Evolutionary conservation across 108 stramenopile genomes (phyloP).

Genomic region (Aureococcus anophagefferens): DNA sequence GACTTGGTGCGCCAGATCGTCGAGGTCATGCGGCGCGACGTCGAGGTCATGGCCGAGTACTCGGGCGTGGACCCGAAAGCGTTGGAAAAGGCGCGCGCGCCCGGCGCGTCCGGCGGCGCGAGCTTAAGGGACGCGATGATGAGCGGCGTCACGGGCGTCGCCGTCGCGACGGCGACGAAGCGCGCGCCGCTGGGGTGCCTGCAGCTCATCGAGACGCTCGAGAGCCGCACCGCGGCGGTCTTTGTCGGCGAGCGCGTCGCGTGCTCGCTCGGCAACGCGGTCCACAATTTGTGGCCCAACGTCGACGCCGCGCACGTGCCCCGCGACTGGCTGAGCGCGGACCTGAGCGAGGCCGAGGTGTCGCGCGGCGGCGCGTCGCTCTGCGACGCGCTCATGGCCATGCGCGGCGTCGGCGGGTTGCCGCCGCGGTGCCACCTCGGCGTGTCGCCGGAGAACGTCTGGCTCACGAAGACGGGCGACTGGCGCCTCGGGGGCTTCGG

Average conservation of each 20-base stretch:
- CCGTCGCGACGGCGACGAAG: not conserved
- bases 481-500: conserved; percentile 27
- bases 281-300: conserved; percentile 6
- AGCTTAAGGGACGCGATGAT: not conserved
- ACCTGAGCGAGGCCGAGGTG: not conserved
- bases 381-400: conserved; percentile 20
- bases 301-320: conserved; percentile 1
- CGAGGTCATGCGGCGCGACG: not conserved
- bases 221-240: conserved; percentile 8
- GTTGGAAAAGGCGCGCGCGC: not conserved
- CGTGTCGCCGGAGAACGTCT: conserved; percentile 26
- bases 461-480: conserved; percentile 23
- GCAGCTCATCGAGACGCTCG: conserved; percentile 25
- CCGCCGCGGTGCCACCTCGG: conserved; percentile 8
- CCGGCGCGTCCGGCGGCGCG: not conserved
- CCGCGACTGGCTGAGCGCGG: not conserved
- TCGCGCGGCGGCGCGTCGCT: conserved; percentile 20
- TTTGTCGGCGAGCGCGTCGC: conserved; percentile 24
- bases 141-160: not conserved
- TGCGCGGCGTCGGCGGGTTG: conserved; percentile 15
- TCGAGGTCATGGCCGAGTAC: not conserved
- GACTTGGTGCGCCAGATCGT: not conserved
- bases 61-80: not conserved
- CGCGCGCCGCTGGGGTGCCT: conserved; percentile 1
- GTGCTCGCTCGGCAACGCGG: conserved; percentile 23